Evolutionary conservation across 495 filamentous ascomycete genomes (phyloP), one percentile per base, ranked within the genome.

Genomic region (Hypoxylon trugodes): DNA sequence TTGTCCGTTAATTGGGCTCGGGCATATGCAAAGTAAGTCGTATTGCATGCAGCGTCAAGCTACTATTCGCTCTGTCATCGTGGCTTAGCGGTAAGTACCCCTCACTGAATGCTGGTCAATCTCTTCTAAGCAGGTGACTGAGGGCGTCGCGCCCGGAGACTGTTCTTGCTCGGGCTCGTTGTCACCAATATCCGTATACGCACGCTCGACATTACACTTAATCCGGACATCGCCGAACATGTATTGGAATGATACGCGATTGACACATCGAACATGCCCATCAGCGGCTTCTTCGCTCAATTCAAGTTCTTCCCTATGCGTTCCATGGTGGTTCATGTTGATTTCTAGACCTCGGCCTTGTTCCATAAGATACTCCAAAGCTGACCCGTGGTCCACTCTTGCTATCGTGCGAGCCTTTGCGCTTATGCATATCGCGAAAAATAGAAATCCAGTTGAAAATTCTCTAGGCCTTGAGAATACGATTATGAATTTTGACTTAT

Each of bases 321-420:
- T 54, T 0, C 41, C 41, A 35, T 61, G 58, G 4, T 19, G 49
- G 9, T 19, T 22, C 58, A 53, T 54, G 8, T 54, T 9, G 15
- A 61, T 18, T 12, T 54, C 24, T 15, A 61, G 19, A n/a, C 12
- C n/a, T 32, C 42, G 49, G 15, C 48, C 54, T 21, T 42, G 58
- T n/a, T 54, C 58, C 49, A 61, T 61, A 25, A 61, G 18, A 10
- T 48, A 61, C 7, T 48, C 58, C 6, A 61, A 35, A 18, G 58
- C 40, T 13, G 49, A 53, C 4, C 41, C 40, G 2, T 54, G 40
- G 7, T 40, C 18, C 5, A 61, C 41, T 25, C 16, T 41, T 22
- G 57, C 40, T 5, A 61, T 47, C 0, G 24, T 18, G 5, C n/a
- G 22, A 6, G 22, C 8, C 1, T 16, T 37, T 3, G n/a, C 21